A percentile compares a stretch with the other conserved stretches of the same genome.
Evolutionary conservation across 441 rosid genomes (phyloP).

Genomic region (Monsonia emarginata): DNA sequence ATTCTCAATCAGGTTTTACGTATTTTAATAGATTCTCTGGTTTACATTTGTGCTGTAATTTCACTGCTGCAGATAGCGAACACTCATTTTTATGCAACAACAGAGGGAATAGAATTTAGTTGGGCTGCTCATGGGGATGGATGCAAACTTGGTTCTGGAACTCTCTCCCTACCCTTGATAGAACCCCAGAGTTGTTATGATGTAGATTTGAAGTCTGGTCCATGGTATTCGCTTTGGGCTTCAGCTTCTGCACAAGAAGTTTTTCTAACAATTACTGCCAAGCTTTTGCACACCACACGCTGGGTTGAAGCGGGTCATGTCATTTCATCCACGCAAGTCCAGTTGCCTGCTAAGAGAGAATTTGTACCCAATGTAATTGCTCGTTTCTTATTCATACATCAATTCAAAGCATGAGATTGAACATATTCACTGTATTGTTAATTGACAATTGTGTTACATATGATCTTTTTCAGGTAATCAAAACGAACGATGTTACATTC

Average conservation of each 20-base stretch:
- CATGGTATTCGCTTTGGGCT: conserved; percentile 68
- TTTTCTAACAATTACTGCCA: conserved; percentile 49
- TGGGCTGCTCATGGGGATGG: conserved; percentile 77
- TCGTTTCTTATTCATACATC: conserved; percentile 9
- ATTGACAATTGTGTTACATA: conserved; percentile 10
- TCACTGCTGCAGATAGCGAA: conserved; percentile 56
- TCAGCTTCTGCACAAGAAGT: conserved; percentile 56
- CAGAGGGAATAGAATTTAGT: conserved; percentile 55
- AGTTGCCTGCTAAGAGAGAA: conserved; percentile 49
- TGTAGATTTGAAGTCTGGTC: conserved; percentile 59
- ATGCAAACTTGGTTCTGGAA: conserved; percentile 57
- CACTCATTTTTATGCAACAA: conserved; percentile 51
- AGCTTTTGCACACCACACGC: conserved; percentile 50
- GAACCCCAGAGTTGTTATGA: conserved; percentile 57
- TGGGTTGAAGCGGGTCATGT: conserved; percentile 80
- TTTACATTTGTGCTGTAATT: conserved; percentile 17
- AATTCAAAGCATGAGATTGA: background rate
- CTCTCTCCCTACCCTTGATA: conserved; percentile 48
- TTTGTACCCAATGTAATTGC: conserved; percentile 49
- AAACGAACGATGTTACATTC: conserved; percentile 32
- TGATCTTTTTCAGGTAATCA: conserved; percentile 41
- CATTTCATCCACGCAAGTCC: conserved; percentile 68
- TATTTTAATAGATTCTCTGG: conserved; percentile 14
- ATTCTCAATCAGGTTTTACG: conserved; percentile 18
- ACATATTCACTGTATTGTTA: background rate